Evolutionary conservation across 305 asterid species (phyloP).

Genomic region (Fraxinus ornus): DNA sequence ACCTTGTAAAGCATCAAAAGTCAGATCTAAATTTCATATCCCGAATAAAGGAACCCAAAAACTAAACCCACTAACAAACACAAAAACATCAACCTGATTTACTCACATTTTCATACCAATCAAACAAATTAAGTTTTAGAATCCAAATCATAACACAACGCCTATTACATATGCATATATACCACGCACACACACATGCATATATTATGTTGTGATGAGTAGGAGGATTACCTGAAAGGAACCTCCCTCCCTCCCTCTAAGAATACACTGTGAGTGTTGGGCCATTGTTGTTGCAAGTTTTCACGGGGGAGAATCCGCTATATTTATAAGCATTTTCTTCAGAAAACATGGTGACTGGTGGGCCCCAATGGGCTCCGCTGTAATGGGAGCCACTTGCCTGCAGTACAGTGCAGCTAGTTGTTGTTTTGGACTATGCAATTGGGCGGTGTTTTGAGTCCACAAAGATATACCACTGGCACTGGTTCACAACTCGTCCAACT

Average conservation of each 20-base stretch:
- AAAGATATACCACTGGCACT: background rate
- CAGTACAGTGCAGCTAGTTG: background rate
- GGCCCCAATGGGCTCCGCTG: background rate
- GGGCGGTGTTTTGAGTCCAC: background rate
- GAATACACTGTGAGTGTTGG: background rate
- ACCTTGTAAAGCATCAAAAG: background rate
- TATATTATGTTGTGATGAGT: background rate
- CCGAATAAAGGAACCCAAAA: background rate
- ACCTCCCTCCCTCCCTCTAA: background rate
- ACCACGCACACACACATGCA: background rate
- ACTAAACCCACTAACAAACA: background rate
- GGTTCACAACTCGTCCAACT: too few relatives aligned
- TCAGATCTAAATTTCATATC: background rate
- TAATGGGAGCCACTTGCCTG: constrained; percentile 3
- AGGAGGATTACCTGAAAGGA: constrained; percentile 26
- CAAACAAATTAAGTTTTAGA: background rate
- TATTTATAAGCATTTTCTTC: constrained; percentile 17
- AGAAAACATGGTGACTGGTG: background rate
- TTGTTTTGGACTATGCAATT: background rate
- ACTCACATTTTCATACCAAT: constrained; percentile 13
- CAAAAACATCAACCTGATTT: constrained; percentile 12
- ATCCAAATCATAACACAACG: background rate
- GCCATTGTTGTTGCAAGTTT: constrained; percentile 3
- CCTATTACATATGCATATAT: background rate
- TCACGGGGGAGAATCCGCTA: background rate